Base-by-base conservation (phyloP, 1,284 basidiomycete species). In the Cystobasidiaceae sp. region DNA sequence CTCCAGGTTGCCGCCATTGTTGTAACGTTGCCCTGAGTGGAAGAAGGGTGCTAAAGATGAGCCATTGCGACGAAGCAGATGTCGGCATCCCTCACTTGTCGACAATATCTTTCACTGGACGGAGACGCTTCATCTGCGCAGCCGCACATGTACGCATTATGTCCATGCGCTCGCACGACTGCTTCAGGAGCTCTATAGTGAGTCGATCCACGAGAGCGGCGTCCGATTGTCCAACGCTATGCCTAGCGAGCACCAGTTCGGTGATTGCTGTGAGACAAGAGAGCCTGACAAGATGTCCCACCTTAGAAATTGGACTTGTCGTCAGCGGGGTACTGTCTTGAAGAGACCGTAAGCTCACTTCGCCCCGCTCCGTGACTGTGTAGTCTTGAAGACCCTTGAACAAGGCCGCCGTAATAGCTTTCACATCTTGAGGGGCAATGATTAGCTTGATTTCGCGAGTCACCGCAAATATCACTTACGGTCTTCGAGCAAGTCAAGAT, bases 281-380 rank as follows among this genome's bases (percentile, higher is more conserved):
- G n/a, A 88, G 81, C 54, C 96, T 87, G 30, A 96, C 84, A 93
- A 93, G 97, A 0, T 93, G 97, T 28, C 96, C 96, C 25, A 99
- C 89, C 56, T 59, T 17, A 5, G n/a, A n/a, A 19, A 34, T 2
- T 11, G 32, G 25, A 15, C 5, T 43, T 13, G 39, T 46, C 32
- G 28, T 7, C 11, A 17, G 2, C 17, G 21, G 17, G 2, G 11
- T 39, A 11, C n/a, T n/a, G 11, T 11, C 11, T n/a, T 30, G 2
- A 9, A n/a, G 25, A 43, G 17, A 6, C 15, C 9, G 6, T 4
- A 17, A 4, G 7, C 56, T 34, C 23, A 64, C 52, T 74, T 99
- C 96, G 4, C 96, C 96, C 64, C 96, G 84, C 76, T 96, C 89
- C 74, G 98, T 96, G 32, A 84, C 86, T 1, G 90, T 87, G 74